Evolutionary conservation across 2,329 filamentous ascomycete genomes (phyloP), one percentile per base, ranked within the genome.

Genomic region (Xylaria multiplex): DNA sequence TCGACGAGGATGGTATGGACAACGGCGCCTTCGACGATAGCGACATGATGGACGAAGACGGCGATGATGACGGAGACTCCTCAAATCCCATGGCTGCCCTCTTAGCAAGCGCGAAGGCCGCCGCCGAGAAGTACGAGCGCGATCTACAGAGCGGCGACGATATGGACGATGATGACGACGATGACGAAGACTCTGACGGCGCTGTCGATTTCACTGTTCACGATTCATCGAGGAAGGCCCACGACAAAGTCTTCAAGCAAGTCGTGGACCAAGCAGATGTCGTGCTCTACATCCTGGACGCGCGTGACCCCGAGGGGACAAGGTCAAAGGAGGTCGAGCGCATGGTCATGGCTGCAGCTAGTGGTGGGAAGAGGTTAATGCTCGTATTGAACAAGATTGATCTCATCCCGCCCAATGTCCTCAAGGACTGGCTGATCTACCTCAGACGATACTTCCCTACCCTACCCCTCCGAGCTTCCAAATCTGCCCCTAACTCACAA

Each of bases 311-410:
- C 1, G 91, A 96, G 78, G 93, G 93, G 65, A 97, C 94, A 35
- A 87, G 94, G 70, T 97, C 94, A 43, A 91, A 91, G 77, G 93
- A 97, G 71, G 91, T 97, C 50, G 94, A 97, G 84, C 90, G 93
- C 68, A 90, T 91, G 80, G 89, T 97, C 78, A 94, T 96, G 91
- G 91, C 93, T n/a, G 91, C 93, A 9, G 91, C 93, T 14, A 86
- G 86, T 32, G 92, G 91, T 62, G 90, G 90, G 71, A 97, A 97
- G 84, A 88, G 94, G 59, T 85, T 97, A 65, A 97, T 97, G 66
- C 88, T 97, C 65, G 88, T 97, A 64, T 84, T 97, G 72, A 97
- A 97, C 89, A 97, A 97, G 87, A 94, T 97, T 77, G 94, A 97
- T 78, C 86, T 97, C 63, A 87, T 97, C 52, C 94, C 94, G 2